These are phyloP conservation scores for Penicillium nucicola DNA, from an alignment of 495 filamentous ascomycete species.

Conservation along the genomic window DNA sequence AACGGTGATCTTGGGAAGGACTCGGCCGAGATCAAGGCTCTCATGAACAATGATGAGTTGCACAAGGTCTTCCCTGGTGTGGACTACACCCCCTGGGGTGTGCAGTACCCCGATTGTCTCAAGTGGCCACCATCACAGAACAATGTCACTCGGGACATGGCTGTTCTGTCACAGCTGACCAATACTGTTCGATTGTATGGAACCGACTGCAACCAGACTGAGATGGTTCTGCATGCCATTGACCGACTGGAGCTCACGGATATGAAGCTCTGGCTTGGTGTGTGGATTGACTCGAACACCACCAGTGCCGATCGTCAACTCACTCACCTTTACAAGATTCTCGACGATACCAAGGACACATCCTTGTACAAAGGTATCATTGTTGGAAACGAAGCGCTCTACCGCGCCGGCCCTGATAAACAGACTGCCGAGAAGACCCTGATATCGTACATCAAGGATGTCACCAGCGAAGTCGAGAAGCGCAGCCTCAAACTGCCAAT, in stretches of 20 bases:
- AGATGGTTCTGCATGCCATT: constrained; percentile 88
- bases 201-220: constrained; percentile 96
- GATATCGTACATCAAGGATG: constrained; percentile 59
- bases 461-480: constrained; percentile 67
- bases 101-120: constrained; percentile 85
- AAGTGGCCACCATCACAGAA: constrained; percentile 79
- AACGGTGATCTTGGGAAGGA: constrained; percentile 72
- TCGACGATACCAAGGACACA: constrained; percentile 62
- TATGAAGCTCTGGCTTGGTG: constrained; percentile 93
- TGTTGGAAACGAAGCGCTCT: constrained; percentile 93
- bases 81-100: constrained; percentile 90
- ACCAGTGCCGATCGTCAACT: constrained; percentile 84
- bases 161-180: constrained; percentile 86
- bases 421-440: constrained; percentile 65
- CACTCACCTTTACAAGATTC: constrained; percentile 71
- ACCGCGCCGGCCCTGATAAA: constrained; percentile 48
- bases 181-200: constrained; percentile 90
- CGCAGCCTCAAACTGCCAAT: constrained; percentile 67
- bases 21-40: constrained; percentile 72
- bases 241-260: constrained; percentile 66
- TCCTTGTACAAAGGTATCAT: constrained; percentile 79
- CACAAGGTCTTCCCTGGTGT: constrained; percentile 97
- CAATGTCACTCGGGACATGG: constrained; percentile 89
- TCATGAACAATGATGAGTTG: constrained; percentile 75
- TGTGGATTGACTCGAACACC: constrained; percentile 84